Evolutionary conservation across 805 yeast species (phyloP).

Genomic region (Schwanniomyces vanrijiae): DNA sequence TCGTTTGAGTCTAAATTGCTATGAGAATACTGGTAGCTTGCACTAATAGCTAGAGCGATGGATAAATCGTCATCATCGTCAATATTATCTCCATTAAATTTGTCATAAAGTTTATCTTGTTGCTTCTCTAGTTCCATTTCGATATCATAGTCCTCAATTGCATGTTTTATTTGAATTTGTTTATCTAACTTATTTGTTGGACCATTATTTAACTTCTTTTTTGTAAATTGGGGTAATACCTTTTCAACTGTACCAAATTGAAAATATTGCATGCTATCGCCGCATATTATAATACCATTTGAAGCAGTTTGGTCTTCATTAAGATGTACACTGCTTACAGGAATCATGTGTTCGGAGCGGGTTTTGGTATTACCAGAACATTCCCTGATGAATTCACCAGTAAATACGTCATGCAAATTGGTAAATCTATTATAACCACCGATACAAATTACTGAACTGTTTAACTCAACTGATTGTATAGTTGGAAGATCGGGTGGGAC

Average conservation of each 20-base stretch:
- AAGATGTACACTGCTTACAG: slow-evolving; percentile 24
- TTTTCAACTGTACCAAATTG: slow-evolving; percentile 40
- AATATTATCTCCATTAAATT: slow-evolving; percentile 45
- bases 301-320: slow-evolving; percentile 23
- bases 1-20: slow-evolving; percentile 5
- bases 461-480: slow-evolving; percentile 29
- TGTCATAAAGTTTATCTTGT: slow-evolving; percentile 32
- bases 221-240: slow-evolving; percentile 1
- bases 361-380: slow-evolving; percentile 30
- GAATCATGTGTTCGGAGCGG: slow-evolving; percentile 23
- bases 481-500: slow-evolving; percentile 7
- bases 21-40: slow-evolving; percentile 16
- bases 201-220: slow-evolving; percentile 16
- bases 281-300: slow-evolving; percentile 42
- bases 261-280: slow-evolving; percentile 46
- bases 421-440: slow-evolving; percentile 45
- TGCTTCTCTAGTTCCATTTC: slow-evolving; percentile 22
- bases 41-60: slow-evolving; percentile 44
- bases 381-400: slow-evolving; percentile 41
- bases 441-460: slow-evolving; percentile 33
- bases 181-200: slow-evolving; percentile 22
- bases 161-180: slow-evolving; percentile 28
- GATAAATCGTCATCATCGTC: slow-evolving; percentile 41
- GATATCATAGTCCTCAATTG: slow-evolving; percentile 36
- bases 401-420: slow-evolving; percentile 41